These are phyloP conservation scores for Podospora conica DNA, from an alignment of 495 filamentous ascomycete species.

Conservation along the genomic window DNA sequence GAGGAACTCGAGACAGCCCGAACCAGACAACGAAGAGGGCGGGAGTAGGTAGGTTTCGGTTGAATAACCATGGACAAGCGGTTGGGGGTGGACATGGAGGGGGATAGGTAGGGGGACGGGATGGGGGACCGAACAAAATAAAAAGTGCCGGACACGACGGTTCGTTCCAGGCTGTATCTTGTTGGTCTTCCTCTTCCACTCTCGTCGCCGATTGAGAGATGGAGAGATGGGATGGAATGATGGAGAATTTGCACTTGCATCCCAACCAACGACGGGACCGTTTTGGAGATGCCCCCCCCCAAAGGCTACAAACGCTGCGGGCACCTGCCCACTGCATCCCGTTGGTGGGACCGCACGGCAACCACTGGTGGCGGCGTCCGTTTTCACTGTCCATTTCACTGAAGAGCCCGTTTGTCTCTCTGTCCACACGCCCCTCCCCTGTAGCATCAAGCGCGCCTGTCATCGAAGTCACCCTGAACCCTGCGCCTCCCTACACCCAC, in stretches of 20 bases:
- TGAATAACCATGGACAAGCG: not conserved
- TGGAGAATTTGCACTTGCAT: not conserved
- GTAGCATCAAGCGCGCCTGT: not conserved
- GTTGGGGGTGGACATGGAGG: not conserved
- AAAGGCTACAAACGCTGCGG: not conserved
- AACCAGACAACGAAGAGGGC: not conserved
- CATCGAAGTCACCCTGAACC: not conserved
- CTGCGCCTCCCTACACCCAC: slow-evolving; percentile 1
- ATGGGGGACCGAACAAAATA: not conserved
- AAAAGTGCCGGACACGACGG: not conserved
- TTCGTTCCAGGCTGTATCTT: too few relatives aligned
- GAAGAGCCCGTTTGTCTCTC: not conserved
- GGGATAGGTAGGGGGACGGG: not conserved
- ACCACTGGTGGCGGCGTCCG: slow-evolving; percentile 7
- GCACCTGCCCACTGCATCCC: not conserved
- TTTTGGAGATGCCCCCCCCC: not conserved
- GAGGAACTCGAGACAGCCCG: too few relatives aligned
- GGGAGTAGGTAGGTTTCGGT: not conserved
- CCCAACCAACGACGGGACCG: not conserved
- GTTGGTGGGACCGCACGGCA: slow-evolving; percentile 1
- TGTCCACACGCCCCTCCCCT: slow-evolving; percentile 12
- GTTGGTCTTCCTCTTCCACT: too few relatives aligned
- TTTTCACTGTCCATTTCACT: slow-evolving; percentile 3
- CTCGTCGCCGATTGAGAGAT: too few relatives aligned
- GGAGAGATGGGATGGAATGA: too few relatives aligned